Percentiles rank a stretch among this genome's conserved stretches.
Conservation (phyloP, 108 stramenopile genomes). For the Cyclostephanos tholiformis region DNA sequence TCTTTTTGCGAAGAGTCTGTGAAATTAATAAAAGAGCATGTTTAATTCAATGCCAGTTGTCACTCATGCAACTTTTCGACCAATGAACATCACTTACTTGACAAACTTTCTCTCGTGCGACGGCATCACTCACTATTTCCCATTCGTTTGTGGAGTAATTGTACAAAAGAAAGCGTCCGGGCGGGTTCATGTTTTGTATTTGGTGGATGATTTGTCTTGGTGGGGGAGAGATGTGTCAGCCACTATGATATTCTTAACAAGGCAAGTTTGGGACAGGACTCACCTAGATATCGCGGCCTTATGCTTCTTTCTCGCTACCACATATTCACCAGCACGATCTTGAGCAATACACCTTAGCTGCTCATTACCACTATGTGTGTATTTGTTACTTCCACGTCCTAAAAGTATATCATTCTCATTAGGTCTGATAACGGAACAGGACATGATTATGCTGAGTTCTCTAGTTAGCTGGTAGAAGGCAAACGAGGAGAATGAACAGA, state of each 20-base stretch:
- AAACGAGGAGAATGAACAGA: no score
- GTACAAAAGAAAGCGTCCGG: slow-evolving; percentile 61
- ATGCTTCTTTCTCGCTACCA: slow-evolving; percentile 34
- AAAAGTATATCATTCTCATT: slow-evolving; percentile 32
- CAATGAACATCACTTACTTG: slow-evolving; percentile 47
- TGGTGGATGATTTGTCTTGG: slow-evolving; percentile 16
- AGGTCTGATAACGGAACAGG: background rate
- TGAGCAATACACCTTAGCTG: slow-evolving; percentile 59
- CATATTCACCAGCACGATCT: slow-evolving; percentile 29
- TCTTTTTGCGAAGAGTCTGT: slow-evolving; percentile 55
- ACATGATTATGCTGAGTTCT: background rate
- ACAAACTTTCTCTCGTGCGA: slow-evolving; percentile 76
- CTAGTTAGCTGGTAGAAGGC: background rate
- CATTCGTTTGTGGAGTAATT: slow-evolving; percentile 47
- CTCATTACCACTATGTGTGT: slow-evolving; percentile 68
- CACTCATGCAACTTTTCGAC: no score
- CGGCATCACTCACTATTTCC: slow-evolving; percentile 65
- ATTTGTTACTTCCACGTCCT: slow-evolving; percentile 51
- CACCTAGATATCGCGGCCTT: slow-evolving; percentile 49
- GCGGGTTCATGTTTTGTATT: slow-evolving; percentile 33
- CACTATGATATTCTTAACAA: background rate
- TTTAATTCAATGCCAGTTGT: background rate
- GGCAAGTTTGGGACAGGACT: background rate
- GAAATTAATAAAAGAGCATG: background rate
- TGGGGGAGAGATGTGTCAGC: background rate